phyloP scores from a whole-genome alignment of 805 yeast species.

The Suhomyces pyralidae region DNA sequence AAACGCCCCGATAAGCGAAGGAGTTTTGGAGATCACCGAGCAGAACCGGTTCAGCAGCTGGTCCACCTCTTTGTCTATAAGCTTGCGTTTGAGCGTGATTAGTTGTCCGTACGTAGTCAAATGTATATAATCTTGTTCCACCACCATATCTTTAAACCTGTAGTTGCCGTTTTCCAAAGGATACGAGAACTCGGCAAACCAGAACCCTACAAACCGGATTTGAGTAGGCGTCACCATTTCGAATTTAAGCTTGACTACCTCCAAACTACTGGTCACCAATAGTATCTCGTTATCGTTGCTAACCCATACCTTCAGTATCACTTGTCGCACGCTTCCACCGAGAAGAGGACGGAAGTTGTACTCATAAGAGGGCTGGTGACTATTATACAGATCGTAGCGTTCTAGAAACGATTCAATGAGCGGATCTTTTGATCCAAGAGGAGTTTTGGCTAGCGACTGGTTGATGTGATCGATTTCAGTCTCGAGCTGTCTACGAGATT shows the following conservation, averaged over 20 bases:
- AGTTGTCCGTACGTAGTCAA: background rate
- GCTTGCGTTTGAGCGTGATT: background rate
- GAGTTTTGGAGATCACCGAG: background rate
- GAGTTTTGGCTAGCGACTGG: background rate
- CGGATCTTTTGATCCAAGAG: background rate
- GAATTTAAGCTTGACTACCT: background rate
- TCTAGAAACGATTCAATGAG: background rate
- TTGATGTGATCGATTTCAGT: background rate
- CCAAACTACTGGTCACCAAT: background rate
- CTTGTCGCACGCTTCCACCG: background rate
- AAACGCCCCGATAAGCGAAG: background rate
- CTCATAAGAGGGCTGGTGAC: background rate
- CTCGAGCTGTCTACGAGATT: background rate
- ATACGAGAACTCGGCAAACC: background rate
- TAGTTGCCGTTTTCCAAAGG: background rate
- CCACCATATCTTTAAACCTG: background rate
- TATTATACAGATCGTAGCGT: background rate
- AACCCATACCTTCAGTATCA: background rate
- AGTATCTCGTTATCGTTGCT: background rate
- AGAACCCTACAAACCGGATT: background rate
- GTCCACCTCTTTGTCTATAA: background rate
- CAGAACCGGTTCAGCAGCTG: background rate
- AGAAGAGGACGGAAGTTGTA: background rate
- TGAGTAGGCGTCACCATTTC: background rate
- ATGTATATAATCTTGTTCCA: background rate